Base-by-base conservation (phyloP, 352 stramenopile genomes). In the Phytophthora foliorum region DNA sequence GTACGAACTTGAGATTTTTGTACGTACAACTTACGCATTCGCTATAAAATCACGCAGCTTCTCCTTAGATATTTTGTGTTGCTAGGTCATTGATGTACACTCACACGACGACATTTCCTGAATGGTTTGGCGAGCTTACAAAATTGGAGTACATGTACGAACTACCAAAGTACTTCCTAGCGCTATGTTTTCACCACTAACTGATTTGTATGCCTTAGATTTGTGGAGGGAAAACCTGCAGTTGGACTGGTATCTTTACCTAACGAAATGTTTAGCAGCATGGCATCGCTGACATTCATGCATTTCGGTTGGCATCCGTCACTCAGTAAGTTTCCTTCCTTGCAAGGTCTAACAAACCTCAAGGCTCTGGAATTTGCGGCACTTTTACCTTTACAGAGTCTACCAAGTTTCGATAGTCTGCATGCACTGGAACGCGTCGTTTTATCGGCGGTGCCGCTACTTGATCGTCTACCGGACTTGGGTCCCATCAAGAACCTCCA, bases 81-180 rank as follows among this genome's bases (percentile, higher is more conserved):
- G 27, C 5, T 41, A 84, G 73, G n/a, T 71, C 72, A 3, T 53
- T 84, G 4, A 53, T 75, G 6, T 76, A 82, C 53, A 72, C 72
- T 0, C 59, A 78, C 25, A 82, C 57, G 0, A 10, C 31, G 14
- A 57, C 42, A 4, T 17, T 82, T 13, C 68, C 75, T n/a, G 29
- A 27, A 1, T 78, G 75, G 72, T 62, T 44, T 24, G 74, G 53
- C n/a, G 42, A 74, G 5, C 57, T 80, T 36, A 60, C 60, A 1
- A 54, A 64, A 1, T 59, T 82, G 19, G 56, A 80, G 34, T 70
- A 68, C 39, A 17, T 82, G 69, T 77, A 52, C n/a, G 58, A 48
- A 32, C 29, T 34, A 34, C 29, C 2, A 34, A 34, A 34, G 13
- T 34, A 34, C 1, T 14, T 13, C 29, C 6, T 8, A 32, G 29